Conservation (phyloP, 129 eudicot species). For the Lonicera japonica region DNA sequence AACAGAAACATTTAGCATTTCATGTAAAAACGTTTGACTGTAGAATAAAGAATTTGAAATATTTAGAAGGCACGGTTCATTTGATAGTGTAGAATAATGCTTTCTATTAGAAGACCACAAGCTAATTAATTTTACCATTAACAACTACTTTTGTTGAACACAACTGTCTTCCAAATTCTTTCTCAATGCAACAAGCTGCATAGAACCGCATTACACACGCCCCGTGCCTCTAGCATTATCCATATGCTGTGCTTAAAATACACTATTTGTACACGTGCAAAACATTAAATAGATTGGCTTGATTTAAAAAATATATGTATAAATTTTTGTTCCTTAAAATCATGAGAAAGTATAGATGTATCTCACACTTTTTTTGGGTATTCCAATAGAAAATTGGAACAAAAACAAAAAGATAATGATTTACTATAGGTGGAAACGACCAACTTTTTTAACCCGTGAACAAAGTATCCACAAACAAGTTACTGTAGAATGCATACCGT, state of each 20-base stretch:
- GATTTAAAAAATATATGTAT: too few relatives aligned
- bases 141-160: not conserved
- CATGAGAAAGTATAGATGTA: too few relatives aligned
- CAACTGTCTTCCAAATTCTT: not conserved
- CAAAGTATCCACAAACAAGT: not conserved
- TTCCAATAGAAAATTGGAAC: not conserved
- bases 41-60: too few relatives aligned
- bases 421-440: not conserved
- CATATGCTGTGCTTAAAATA: too few relatives aligned
- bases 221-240: too few relatives aligned
- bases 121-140: not conserved
- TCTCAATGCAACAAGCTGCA: not conserved
- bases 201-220: not conserved
- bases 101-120: not conserved
- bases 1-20: not conserved
- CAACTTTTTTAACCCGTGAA: not conserved
- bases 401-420: not conserved
- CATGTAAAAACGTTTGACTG: not conserved
- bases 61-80: not conserved
- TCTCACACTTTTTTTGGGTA: not conserved
- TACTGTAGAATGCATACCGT: constrained; percentile 50
- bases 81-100: not conserved
- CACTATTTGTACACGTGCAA: too few relatives aligned
- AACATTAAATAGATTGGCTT: too few relatives aligned
- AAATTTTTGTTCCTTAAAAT: too few relatives aligned